A percentile compares a stretch with the other conserved stretches of the same genome.
These are phyloP conservation scores for Spatholobus suberectus DNA, from an alignment of 306 rosid species.

Conservation along the genomic window DNA sequence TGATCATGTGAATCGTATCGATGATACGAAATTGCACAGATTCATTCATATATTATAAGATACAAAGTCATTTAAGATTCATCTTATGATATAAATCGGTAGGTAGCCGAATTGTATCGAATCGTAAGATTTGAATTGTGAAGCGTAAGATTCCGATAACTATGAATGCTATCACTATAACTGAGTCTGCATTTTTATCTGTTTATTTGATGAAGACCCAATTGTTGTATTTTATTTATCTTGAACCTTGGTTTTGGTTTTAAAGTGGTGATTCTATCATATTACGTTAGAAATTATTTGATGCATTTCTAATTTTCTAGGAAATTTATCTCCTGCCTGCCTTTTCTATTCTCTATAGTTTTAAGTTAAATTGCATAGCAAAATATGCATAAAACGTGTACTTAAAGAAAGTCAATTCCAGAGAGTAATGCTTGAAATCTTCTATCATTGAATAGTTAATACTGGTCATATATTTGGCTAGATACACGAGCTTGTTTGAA, in stretches of 20 bases:
- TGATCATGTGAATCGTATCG: too few species aligned
- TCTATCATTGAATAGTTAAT: not conserved
- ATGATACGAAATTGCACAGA: too few species aligned
- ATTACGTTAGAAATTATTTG: not conserved
- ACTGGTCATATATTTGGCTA: not conserved
- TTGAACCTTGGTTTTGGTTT: slow-evolving; percentile 18
- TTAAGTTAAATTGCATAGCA: not conserved
- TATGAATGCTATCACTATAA: too few species aligned
- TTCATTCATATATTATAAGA: too few species aligned
- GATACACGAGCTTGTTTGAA: slow-evolving; percentile 5
- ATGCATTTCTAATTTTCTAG: not conserved
- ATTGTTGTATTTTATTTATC: not conserved
- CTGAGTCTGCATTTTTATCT: not conserved
- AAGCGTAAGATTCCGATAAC: too few species aligned
- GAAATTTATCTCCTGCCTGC: not conserved
- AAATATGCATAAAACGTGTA: not conserved
- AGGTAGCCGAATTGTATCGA: too few species aligned
- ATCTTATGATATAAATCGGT: too few species aligned
- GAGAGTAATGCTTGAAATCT: not conserved
- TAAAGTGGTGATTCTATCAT: not conserved
- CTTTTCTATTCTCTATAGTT: not conserved
- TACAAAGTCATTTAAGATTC: too few species aligned
- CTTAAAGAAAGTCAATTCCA: not conserved
- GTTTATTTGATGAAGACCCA: not conserved
- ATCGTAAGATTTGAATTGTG: too few species aligned